Evolutionary conservation across 2,329 filamentous ascomycete genomes (phyloP).

Genomic region (Trichocomaceae sp.): DNA sequence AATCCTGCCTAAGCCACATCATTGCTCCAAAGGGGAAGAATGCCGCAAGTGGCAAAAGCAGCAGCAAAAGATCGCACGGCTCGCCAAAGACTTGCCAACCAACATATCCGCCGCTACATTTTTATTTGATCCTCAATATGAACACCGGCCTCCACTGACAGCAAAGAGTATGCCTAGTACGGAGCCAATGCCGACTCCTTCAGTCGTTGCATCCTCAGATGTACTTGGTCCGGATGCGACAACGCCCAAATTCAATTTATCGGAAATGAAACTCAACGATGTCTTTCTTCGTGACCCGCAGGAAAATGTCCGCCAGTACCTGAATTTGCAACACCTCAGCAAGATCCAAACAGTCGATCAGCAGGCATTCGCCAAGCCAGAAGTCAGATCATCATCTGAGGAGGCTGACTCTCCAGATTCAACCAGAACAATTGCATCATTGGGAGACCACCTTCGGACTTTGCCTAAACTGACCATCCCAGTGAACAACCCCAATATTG

Average conservation of each 20-base stretch:
- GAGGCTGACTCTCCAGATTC: constrained; percentile 19
- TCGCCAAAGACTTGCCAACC: constrained; percentile 69
- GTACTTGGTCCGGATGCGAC: constrained; percentile 66
- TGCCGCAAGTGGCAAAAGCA: constrained; percentile 78
- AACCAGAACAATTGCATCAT: constrained; percentile 33
- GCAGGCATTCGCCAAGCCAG: constrained; percentile 61
- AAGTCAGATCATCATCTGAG: constrained; percentile 24
- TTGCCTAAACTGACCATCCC: constrained; percentile 55
- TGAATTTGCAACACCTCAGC: constrained; percentile 67
- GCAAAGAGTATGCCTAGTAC: constrained; percentile 52
- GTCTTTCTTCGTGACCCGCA: constrained; percentile 72
- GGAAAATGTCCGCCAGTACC: constrained; percentile 87
- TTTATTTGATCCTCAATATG: constrained; percentile 61
- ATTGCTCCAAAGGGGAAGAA: constrained; percentile 77
- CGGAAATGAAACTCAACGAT: constrained; percentile 64
- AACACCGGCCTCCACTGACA: constrained; percentile 46
- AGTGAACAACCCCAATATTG: constrained; percentile 26
- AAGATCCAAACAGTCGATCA: constrained; percentile 41
- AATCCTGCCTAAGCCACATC: constrained; percentile 74
- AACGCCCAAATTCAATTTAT: constrained; percentile 59
- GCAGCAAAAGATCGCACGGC: constrained; percentile 66
- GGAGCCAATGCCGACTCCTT: constrained; percentile 68
- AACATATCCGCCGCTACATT: constrained; percentile 57
- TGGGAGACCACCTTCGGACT: constrained; percentile 46
- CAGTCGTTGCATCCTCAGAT: constrained; percentile 85